phyloP scores from a whole-genome alignment of 2,329 filamentous ascomycete species.

The Clarireedia hainanense region DNA sequence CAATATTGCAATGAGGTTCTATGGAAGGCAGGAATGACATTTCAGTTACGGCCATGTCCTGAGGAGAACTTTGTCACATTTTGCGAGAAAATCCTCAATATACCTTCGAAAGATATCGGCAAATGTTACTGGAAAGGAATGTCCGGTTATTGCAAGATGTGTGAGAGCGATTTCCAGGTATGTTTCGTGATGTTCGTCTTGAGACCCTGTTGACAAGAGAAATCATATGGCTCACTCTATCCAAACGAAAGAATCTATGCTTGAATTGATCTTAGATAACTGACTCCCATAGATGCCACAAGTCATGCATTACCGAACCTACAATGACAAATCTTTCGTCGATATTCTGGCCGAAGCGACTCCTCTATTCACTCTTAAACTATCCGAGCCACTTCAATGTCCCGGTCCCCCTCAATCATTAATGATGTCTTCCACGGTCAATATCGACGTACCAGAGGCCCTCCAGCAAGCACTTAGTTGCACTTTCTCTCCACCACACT shows the following conservation, averaged over 20 bases:
- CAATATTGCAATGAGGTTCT: conserved; percentile 6
- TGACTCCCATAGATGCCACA: not conserved
- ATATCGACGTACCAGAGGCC: not conserved
- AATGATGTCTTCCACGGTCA: not conserved
- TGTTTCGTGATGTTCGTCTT: not conserved
- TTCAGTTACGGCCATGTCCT: not conserved
- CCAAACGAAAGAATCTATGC: too few relatives aligned
- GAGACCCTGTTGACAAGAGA: too few relatives aligned
- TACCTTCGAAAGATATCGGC: not conserved
- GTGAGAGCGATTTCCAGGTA: conserved; percentile 6
- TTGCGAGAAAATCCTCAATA: not conserved
- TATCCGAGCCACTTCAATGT: not conserved
- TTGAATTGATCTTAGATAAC: not conserved
- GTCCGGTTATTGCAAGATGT: conserved; percentile 9
- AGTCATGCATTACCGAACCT: conserved; percentile 2
- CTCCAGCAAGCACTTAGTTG: not conserved
- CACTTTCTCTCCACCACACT: not conserved
- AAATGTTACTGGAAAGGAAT: conserved; percentile 6
- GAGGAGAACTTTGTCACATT: conserved; percentile 1
- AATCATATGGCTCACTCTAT: too few relatives aligned
- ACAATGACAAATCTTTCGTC: conserved; percentile 1
- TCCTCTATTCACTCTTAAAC: not conserved
- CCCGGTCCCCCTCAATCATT: not conserved
- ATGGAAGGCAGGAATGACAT: conserved; percentile 9
- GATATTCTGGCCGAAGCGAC: not conserved